Evolutionary conservation across 495 filamentous ascomycete species (phyloP).

Genomic region (Lepraria neglecta): DNA sequence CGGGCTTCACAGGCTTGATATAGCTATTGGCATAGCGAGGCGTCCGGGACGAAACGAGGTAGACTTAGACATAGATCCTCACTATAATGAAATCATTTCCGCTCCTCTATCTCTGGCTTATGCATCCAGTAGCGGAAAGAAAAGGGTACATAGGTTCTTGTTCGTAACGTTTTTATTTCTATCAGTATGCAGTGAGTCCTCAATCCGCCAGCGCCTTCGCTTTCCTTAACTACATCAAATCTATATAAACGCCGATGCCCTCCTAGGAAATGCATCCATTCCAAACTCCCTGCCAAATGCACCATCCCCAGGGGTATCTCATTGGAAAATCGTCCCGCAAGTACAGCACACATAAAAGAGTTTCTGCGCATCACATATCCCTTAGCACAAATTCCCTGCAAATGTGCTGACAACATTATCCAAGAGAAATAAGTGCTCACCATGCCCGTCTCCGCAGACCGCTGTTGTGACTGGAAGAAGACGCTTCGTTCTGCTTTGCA

Average conservation of each 20-base stretch:
- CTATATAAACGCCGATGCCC: background rate
- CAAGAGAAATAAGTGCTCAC: conserved; percentile 47
- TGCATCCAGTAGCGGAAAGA: too few relatives aligned
- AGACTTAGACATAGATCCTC: background rate
- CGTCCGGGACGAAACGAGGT: background rate
- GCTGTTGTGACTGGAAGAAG: conserved; percentile 97
- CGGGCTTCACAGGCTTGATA: background rate
- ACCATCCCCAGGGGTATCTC: background rate
- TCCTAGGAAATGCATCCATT: too few relatives aligned
- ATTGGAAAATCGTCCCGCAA: conserved; percentile 56
- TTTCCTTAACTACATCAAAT: too few relatives aligned
- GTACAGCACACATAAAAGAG: conserved; percentile 94
- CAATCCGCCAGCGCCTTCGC: too few relatives aligned
- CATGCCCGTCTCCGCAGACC: conserved; percentile 96
- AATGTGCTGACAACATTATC: background rate
- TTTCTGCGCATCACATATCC: conserved; percentile 53
- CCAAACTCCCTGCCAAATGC: background rate
- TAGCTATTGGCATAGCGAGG: conserved; percentile 7
- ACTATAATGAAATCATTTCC: background rate
- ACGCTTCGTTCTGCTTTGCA: conserved; percentile 84
- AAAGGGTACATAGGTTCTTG: too few relatives aligned
- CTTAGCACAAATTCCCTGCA: background rate
- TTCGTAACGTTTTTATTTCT: too few relatives aligned
- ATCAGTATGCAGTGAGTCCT: too few relatives aligned
- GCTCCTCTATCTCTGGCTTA: background rate